Evolutionary conservation across 2,329 filamentous ascomycete species (phyloP), one percentile per base, ranked within the genome.

Genomic region (Microdochium bolleyi): DNA sequence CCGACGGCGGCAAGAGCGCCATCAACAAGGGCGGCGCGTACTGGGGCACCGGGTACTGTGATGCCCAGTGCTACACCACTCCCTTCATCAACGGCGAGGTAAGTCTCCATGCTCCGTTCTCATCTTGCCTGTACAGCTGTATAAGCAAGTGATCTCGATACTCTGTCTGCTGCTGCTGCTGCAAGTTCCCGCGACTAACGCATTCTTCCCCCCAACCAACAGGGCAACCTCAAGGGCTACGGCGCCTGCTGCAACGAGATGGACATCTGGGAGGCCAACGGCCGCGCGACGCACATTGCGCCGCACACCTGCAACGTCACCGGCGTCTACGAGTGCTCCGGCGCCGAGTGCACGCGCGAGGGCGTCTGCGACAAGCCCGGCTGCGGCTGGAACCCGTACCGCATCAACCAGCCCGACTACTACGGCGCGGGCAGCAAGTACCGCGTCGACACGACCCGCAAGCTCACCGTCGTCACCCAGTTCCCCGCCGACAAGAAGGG

Each of bases 1-100:
- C 72, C 3, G 78, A 83, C 56, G 81, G 81, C 60, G 81, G 80
- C 46, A 56, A 73, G 61, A 67, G 70, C 58, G 73, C 74, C 56
- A 68, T 65, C 56, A 70, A 70, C 59, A 54, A 63, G 9, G 67
- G 67, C 7, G 67, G 67, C 48, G 66, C 67, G 21, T 58, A 62
- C n/a, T 67, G 67, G 60, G 68, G 68, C 25, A 68, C 67, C 1
- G 68, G 67, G 7, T 70, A 70, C 58, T 70, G 68, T 34, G 68
- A 70, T 51, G 67, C 67, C 1, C 68, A 70, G 52, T 70, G 67
- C 58, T 66, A 63, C 49, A 61, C 61, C 19, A 65, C 65, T n/a
- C 63, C 67, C 24, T 70, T 68, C 54, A 63, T 68, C 52, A 69
- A 70, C 54, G 68, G 68, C 50, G 64, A 67, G 14, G 68, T 69